Evolutionary conservation across 2,329 filamentous ascomycete species (phyloP), one percentile per base, ranked within the genome.

Genomic region (Ceratocystis cacaofunesta): DNA sequence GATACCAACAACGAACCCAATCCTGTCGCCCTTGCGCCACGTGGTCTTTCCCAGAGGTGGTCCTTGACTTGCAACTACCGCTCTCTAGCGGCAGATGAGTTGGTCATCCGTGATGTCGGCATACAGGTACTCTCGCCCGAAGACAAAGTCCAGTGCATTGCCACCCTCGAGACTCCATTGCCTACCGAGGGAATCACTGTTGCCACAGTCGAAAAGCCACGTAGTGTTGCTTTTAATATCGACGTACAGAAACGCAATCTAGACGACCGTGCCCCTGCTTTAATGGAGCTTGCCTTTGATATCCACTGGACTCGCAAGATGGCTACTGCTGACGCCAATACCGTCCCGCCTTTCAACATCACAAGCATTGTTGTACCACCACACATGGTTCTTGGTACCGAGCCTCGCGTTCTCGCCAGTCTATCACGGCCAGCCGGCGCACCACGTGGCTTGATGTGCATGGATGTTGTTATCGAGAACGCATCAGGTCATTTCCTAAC

Each of bases 401-500:
- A 99, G 73, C 94, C 94, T 0, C 85, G 94, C 66, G 91, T 96
- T 1, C 82, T 96, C 3, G 84, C 83, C 0, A 78, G 80, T 0
- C 78, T 82, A 2, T 76, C 79, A 2, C 79, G 82, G 69, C 73
- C 75, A 22, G 71, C 72, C 2, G 71, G 72, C 6, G 68, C 71
- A 1, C 69, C 70, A 5, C 66, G 74, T 64, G 65, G 71, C 10
- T 71, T 82, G 7, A 69, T 82, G 57, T 75, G 78, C 65, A 73
- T 85, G 15, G 76, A 80, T 52, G 73, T 84, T 72, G 90, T 85
- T 2, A 85, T 99, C 66, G 94, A 99, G 76, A 99, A 99, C 73
- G 89, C 92, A 0, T 96, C 92, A 0, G 88, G 86, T 73, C 94
- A 99, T 74, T 95, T 96, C 75, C 82, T 99, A 62, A 96, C 92